These are phyloP conservation scores for Starmerella powellii DNA, from an alignment of 805 yeast species.

Conservation along the genomic window DNA sequence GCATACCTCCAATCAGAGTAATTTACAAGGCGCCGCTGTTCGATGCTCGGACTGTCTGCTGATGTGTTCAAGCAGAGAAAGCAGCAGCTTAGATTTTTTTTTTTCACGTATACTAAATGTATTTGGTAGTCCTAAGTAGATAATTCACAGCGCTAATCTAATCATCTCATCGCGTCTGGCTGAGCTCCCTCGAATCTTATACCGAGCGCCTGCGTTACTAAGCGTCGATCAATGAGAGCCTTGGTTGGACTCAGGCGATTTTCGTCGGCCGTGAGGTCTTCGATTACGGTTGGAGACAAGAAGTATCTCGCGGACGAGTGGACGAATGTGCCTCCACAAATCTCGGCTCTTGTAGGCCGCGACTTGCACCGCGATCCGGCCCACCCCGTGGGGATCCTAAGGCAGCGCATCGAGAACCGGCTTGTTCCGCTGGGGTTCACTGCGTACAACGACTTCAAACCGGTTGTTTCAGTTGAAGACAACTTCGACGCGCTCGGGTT, in stretches of 20 bases:
- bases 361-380: conserved; percentile 57
- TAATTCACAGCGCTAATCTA: too few species aligned
- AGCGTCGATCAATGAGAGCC: neutral
- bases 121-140: too few species aligned
- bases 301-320: conserved; percentile 45
- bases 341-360: conserved; percentile 54
- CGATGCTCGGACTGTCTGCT: too few species aligned
- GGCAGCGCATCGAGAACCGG: conserved; percentile 57
- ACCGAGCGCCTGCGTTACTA: too few species aligned
- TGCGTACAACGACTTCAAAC: conserved; percentile 65
- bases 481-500: conserved; percentile 90
- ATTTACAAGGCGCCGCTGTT: too few species aligned
- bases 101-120: too few species aligned
- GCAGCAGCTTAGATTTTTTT: too few species aligned
- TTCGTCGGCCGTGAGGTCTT: neutral
- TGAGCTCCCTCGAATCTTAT: too few species aligned
- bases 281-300: conserved; percentile 8
- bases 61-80: too few species aligned
- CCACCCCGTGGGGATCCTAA: conserved; percentile 85
- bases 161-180: too few species aligned
- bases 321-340: conserved; percentile 76
- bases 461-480: conserved; percentile 68
- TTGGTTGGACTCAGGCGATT: neutral
- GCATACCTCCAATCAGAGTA: too few species aligned
- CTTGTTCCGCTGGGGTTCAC: conserved; percentile 55